Evolutionary conservation across 2,329 filamentous ascomycete species (phyloP).

Genomic region (Colletotrichum shisoi): DNA sequence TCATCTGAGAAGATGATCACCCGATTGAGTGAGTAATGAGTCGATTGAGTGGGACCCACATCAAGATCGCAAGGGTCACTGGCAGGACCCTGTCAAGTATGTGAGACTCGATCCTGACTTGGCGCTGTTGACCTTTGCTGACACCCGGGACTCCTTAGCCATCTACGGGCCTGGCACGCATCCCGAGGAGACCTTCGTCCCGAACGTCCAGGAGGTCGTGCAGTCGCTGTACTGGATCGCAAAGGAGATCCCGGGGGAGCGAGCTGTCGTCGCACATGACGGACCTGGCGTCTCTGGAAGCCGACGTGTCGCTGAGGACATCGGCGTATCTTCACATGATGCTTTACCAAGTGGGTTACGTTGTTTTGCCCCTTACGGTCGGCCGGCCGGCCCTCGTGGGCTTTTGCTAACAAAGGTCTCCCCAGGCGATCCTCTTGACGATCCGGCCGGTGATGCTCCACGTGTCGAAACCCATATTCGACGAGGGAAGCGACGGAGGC

Average conservation of each 20-base stretch:
- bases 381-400: too few relatives aligned
- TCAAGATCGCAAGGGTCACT: slow-evolving; percentile 32
- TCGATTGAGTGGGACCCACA: too few relatives aligned
- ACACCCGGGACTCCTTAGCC: slow-evolving; percentile 41
- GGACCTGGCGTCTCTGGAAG: slow-evolving; percentile 28
- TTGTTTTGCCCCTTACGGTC: too few relatives aligned
- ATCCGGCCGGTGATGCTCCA: slow-evolving; percentile 36
- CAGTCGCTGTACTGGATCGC: slow-evolving; percentile 41
- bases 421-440: slow-evolving; percentile 41
- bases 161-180: slow-evolving; percentile 46
- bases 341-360: slow-evolving; percentile 45
- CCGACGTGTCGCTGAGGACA: slow-evolving; percentile 45
- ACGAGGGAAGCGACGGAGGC: slow-evolving; percentile 8
- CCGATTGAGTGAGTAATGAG: too few relatives aligned
- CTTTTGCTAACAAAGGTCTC: neutral
- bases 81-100: slow-evolving; percentile 28
- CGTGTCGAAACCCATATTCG: slow-evolving; percentile 34
- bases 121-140: slow-evolving; percentile 37
- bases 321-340: slow-evolving; percentile 47
- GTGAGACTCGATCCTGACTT: neutral
- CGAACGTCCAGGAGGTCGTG: slow-evolving; percentile 47
- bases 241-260: slow-evolving; percentile 40
- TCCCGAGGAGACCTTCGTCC: slow-evolving; percentile 46
- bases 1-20: too few relatives aligned
- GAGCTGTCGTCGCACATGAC: slow-evolving; percentile 41